Base-by-base conservation (phyloP, 129 eudicot species). In the Smallanthus sonchifolius region DNA sequence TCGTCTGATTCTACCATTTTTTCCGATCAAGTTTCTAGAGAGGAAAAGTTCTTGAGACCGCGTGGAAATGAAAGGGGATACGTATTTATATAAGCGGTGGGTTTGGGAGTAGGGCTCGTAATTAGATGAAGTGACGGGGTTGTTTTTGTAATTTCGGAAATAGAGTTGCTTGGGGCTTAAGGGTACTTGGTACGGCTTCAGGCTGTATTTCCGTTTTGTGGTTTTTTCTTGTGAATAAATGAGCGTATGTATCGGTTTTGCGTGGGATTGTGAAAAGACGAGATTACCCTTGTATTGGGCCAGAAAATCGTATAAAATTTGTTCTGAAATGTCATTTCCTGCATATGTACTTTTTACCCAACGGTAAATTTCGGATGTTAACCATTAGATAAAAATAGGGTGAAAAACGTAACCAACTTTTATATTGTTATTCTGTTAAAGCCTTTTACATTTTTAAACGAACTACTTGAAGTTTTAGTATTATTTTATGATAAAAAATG, bases 1-100 rank as follows among this genome's bases (percentile, higher is more conserved):
- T 69, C 72, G 34, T 76, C 86, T 16, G 77, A 85, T 28, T 85
- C 89, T 76, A 72, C 81, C 96, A 89, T 89, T 10, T 57, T 52
- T 37, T 0, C 49, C 65, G 78, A 49, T 24, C 2, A 0, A 42
- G 67, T 64, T 19, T 56, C 14, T 17, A 73, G 59, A 47, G 43
- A 59, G 56, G 70, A 55, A 60, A 57, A 0, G 73, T 74, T 57
- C 71, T 57, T 37, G 74, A 83, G 67, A 74, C n/a, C 49, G 72
- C 3, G 16, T 55, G 77, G 16, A 59, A 43, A 44, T 40, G 70
- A 16, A 14, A 19, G 7, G 52, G 74, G 19, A 14, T 11, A n/a
- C 10, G 61, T 28, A 19, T 38, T 32, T 37, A 40, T 79, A 70
- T 70, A 39, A 24, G 73, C 44, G 54, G 67, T 54, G 79, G 80